phyloP scores from a whole-genome alignment of 352 stramenopile species.

The Pythium sp. region DNA sequence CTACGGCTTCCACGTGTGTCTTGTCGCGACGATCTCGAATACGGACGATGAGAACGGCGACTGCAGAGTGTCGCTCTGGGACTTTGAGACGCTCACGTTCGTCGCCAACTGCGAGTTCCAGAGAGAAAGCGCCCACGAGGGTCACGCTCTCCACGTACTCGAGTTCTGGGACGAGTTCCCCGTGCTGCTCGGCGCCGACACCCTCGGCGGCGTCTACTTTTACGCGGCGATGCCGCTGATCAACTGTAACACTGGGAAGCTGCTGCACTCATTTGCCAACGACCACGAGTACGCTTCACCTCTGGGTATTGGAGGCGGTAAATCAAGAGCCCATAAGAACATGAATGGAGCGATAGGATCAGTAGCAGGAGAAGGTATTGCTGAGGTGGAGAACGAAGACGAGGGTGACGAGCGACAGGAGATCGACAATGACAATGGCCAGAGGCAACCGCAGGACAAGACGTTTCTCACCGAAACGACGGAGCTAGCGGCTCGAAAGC shows the following conservation, averaged over 20 bases:
- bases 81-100: constrained; percentile 69
- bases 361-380: not conserved
- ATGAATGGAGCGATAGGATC: not conserved
- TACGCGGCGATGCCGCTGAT: constrained; percentile 47
- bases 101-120: constrained; percentile 34
- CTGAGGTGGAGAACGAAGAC: constrained; percentile 5
- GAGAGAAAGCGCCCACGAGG: constrained; percentile 10
- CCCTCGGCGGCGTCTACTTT: constrained; percentile 50
- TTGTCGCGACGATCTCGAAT: constrained; percentile 59
- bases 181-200: constrained; percentile 51
- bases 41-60: constrained; percentile 24
- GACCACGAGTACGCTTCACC: constrained; percentile 18
- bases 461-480: constrained; percentile 36
- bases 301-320: not conserved
- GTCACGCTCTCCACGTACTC: constrained; percentile 36
- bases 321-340: not conserved
- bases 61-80: constrained; percentile 57
- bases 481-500: constrained; percentile 33
- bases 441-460: not conserved
- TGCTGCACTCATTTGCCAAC: constrained; percentile 62
- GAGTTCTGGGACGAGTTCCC: constrained; percentile 75
- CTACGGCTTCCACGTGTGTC: constrained; percentile 62
- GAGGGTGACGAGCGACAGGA: constrained; percentile 15
- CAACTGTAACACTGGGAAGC: constrained; percentile 38
- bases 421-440: not conserved